Conservation (phyloP, 2,329 filamentous ascomycete species). For the Amauroascus niger region DNA sequence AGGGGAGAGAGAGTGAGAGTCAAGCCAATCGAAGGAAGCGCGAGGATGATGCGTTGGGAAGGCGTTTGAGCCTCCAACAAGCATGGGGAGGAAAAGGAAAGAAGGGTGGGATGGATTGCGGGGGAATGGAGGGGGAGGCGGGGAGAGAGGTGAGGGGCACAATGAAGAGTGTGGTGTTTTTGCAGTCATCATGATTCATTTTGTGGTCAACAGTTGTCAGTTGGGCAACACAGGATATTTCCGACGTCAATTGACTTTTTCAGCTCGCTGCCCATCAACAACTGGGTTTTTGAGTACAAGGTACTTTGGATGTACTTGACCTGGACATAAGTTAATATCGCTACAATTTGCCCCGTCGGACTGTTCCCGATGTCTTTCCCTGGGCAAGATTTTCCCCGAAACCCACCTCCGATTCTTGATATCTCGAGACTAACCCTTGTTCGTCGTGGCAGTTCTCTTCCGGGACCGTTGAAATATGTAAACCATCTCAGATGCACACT, state of each 20-base stretch:
- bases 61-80: not conserved
- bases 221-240: not conserved
- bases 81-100: not conserved
- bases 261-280: not conserved
- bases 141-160: not conserved
- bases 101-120: not conserved
- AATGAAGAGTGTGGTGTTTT: too few relatives aligned
- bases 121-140: not conserved
- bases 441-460: not conserved
- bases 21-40: not conserved
- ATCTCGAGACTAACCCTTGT: not conserved
- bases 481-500: too few relatives aligned
- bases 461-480: not conserved
- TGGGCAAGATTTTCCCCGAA: not conserved
- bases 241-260: not conserved
- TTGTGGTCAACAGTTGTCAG: too few relatives aligned
- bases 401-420: not conserved
- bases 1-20: too few relatives aligned
- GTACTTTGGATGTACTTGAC: not conserved
- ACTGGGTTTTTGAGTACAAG: not conserved
- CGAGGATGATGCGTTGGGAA: not conserved
- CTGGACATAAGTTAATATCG: not conserved
- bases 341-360: not conserved
- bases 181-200: too few relatives aligned
- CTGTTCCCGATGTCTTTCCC: not conserved